Base-by-base conservation (phyloP, 129 eudicot species). In the Pseudognaphalium luteoalbum region DNA sequence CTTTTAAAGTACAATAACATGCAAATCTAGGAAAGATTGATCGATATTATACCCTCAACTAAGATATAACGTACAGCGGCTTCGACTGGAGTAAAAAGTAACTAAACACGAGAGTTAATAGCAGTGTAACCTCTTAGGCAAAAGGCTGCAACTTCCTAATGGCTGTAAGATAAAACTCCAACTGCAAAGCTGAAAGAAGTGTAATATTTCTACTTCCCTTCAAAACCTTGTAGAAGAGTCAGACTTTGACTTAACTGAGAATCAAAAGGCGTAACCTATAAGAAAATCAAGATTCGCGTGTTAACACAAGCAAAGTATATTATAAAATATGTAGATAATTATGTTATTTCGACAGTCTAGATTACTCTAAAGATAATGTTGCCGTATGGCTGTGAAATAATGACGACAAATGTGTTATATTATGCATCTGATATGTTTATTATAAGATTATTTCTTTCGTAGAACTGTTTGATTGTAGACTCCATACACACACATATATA, bases 101-200 rank as follows among this genome's bases (percentile, higher is more conserved):
- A 30, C 44, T 15, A 51, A 70, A 28, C 42, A 9, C 29, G 9
- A 44, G 32, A 9, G 76, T 22, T n/a, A 29, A 51, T 10, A 41
- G 34, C 7, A 3, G 35, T 68, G 44, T 37, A 5, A 70, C 37
- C 17, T 22, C 14, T 41, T 30, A 25, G 7, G 30, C 16, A 71
- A 16, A 47, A 4, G 29, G 47, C 29, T 71, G 75, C 17, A 71
- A 54, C 25, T 50, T 51, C 63, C 39, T 25, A 28, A 30, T 54
- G 76, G 30, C 73, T 22, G 47, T 32, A 71, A 71, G 51, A 70
- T 54, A 17, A 71, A 54, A 30, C 59, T 37, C 34, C 8, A 7
- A 9, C 15, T 15, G 15, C n/a, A 54, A 51, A 54, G 17, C 47
- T 33, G 21, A 54, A 56, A 71, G 57, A 32, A 22, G 0, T 56